phyloP scores from a whole-genome alignment of 129 eudicot species.

The Silybum marianum region DNA sequence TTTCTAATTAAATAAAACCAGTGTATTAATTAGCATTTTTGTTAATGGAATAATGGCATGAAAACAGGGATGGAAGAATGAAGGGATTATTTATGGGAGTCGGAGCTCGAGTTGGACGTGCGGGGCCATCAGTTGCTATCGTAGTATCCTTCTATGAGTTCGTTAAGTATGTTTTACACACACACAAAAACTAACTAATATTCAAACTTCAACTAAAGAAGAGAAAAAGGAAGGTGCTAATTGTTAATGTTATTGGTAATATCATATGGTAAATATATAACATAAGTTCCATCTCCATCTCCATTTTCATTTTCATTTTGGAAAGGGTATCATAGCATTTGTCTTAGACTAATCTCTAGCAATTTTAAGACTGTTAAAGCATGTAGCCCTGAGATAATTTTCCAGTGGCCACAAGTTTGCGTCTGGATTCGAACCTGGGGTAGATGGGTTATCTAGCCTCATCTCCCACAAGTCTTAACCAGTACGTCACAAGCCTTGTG shows the following conservation, averaged over 20 bases:
- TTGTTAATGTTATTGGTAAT: background rate
- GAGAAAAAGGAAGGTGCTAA: background rate
- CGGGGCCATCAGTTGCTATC: constrained; percentile 75
- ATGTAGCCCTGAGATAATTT: no score
- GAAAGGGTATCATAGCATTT: no score
- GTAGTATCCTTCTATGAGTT: constrained; percentile 71
- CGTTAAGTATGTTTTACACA: constrained; percentile 46
- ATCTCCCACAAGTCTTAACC: no score
- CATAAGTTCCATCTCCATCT: background rate
- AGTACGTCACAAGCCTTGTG: no score
- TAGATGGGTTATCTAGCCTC: no score
- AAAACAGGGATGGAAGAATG: constrained; percentile 63
- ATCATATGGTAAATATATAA: background rate
- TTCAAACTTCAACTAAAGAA: background rate
- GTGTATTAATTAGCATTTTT: background rate
- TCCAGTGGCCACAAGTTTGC: no score
- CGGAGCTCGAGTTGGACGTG: constrained; percentile 69
- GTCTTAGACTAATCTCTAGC: no score
- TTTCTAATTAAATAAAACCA: background rate
- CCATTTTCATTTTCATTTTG: no score
- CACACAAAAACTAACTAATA: constrained; percentile 20
- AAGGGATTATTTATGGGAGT: constrained; percentile 62
- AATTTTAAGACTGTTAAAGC: no score
- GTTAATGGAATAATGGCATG: background rate
- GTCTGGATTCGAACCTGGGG: no score